phyloP scores from a whole-genome alignment of 805 yeast species.

The Candida xyloterini region DNA sequence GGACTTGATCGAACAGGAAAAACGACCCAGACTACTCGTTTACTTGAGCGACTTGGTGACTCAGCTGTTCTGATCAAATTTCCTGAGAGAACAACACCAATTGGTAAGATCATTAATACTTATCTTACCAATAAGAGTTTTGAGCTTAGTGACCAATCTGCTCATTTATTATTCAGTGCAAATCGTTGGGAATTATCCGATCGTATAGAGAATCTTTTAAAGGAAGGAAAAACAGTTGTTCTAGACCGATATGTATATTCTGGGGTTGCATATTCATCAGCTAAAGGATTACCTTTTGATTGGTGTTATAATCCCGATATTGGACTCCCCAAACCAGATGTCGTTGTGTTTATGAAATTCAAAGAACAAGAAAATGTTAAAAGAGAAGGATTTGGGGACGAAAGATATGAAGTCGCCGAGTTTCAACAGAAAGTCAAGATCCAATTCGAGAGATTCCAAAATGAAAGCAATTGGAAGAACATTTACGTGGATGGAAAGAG shows the following conservation, averaged over 20 bases:
- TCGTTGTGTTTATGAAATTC: slow-evolving; percentile 72
- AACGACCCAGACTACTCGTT: slow-evolving; percentile 66
- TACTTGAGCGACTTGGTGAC: slow-evolving; percentile 32
- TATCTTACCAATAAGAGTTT: slow-evolving; percentile 57
- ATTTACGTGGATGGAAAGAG: slow-evolving; percentile 58
- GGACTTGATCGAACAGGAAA: slow-evolving; percentile 96
- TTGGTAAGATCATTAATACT: slow-evolving; percentile 73
- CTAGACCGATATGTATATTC: slow-evolving; percentile 89
- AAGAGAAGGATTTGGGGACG: slow-evolving; percentile 90
- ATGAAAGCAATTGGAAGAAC: slow-evolving; percentile 37
- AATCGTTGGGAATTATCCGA: slow-evolving; percentile 85
- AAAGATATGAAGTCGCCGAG: slow-evolving; percentile 73
- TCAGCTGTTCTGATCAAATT: slow-evolving; percentile 60
- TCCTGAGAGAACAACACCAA: slow-evolving; percentile 82
- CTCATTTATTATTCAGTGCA: slow-evolving; percentile 86
- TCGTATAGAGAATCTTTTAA: slow-evolving; percentile 43
- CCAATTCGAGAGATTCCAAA: slow-evolving; percentile 48
- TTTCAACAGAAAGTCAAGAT: slow-evolving; percentile 72
- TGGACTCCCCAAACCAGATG: slow-evolving; percentile 86
- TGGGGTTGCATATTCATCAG: slow-evolving; percentile 88
- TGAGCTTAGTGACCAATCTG: slow-evolving; percentile 67
- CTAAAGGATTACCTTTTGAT: slow-evolving; percentile 66
- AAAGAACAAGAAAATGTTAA: slow-evolving; percentile 42
- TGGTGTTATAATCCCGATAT: slow-evolving; percentile 85
- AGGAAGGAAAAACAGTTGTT: slow-evolving; percentile 56